Base-by-base conservation (phyloP, 2,329 filamentous ascomycete genomes). In the Botrytis porri region DNA sequence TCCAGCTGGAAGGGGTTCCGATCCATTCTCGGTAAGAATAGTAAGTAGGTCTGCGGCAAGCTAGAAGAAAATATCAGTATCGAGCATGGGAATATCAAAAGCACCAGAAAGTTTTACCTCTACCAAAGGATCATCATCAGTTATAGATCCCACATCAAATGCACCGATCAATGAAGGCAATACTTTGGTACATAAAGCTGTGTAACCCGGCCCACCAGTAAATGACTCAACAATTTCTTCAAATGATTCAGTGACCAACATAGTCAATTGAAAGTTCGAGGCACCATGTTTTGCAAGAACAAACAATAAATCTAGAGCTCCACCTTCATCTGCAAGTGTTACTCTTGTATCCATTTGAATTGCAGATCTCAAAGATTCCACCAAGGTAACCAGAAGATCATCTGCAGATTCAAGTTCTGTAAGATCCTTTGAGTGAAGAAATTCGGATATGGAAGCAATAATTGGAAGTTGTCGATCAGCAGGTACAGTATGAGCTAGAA, bases 211-310 rank as follows among this genome's bases (percentile, higher is more conserved):
- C 10, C 87, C 84, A 35, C 89, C 89, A 22, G 90, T 89, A 3
- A 97, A 88, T 1, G 85, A 87, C 69, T 87, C 85, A 9, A 95
- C 92, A 73, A 98, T 90, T 61, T 96, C 93, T 81, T 98, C 95
- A 79, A 99, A 97, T 0, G 93, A 91, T 82, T 99, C 96, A 51
- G 89, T 92, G 37, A 98, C 92, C 69, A 98, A 85, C 84, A 95
- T 91, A 0, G 92, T 94, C 64, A 98, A 88, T 81, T 98, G 95
- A 84, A 97, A 97, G 83, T 97, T 98, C 74, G 88, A 89, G 0
- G 95, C 93, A 41, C 94, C 94, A 80, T 95, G 90, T 81, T 94
- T 96, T 35, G 94, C 95, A 74, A 98, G 89, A 70, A 92, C 89
- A 83, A 99, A 98, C 14, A 99, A 88, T 22, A 95, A 85, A 78